phyloP scores from a whole-genome alignment of 2,329 filamentous ascomycete genomes.

The Colletotrichum sp. region DNA sequence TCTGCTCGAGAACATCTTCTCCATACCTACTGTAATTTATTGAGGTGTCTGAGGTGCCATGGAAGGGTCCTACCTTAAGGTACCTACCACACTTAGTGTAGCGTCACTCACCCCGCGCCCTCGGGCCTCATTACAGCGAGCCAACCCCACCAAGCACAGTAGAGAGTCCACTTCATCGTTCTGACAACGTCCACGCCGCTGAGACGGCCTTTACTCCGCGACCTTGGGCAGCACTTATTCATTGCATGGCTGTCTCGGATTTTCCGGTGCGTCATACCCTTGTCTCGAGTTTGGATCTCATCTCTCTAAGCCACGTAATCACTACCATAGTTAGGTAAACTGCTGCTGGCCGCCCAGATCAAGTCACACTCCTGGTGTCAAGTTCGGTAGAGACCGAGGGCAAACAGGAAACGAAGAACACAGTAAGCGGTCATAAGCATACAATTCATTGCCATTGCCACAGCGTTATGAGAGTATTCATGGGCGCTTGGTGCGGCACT shows the following conservation, averaged over 20 bases:
- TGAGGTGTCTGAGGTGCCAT: not conserved
- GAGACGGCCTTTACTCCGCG: not conserved
- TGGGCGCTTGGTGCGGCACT: not conserved
- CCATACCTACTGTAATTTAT: not conserved
- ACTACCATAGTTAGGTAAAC: not conserved
- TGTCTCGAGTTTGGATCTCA: not conserved
- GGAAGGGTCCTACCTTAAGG: too few species aligned
- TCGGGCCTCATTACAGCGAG: constrained; percentile 36
- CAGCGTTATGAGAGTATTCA: not conserved
- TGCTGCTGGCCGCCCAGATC: not conserved
- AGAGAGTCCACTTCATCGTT: not conserved
- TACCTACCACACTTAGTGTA: not conserved
- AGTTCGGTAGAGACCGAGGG: not conserved
- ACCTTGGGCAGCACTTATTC: not conserved
- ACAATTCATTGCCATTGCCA: not conserved
- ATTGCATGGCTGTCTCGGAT: not conserved
- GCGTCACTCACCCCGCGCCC: constrained; percentile 16
- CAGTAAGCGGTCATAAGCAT: not conserved
- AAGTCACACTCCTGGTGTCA: not conserved
- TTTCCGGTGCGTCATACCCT: not conserved
- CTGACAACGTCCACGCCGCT: not conserved
- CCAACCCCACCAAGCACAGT: not conserved
- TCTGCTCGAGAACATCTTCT: not conserved
- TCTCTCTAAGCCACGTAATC: not conserved
- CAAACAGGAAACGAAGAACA: not conserved